A percentile compares a stretch with the other conserved stretches of the same genome.
phyloP scores from a whole-genome alignment of 2,329 filamentous ascomycete genomes.

The Didymella pomorum region DNA sequence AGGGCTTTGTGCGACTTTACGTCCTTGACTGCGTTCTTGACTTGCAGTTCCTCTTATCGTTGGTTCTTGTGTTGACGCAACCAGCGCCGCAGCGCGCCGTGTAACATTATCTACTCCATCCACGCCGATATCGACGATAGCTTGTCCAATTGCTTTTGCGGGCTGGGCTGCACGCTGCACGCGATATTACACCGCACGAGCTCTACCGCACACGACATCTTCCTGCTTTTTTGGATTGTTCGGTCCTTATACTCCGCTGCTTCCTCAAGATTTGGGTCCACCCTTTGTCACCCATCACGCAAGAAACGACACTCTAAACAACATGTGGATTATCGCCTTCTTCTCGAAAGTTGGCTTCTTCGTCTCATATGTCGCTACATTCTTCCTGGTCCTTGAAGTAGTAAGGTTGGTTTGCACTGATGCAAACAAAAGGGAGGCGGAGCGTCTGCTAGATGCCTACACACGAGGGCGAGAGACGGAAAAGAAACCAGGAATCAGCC shows the following conservation, averaged over 20 bases:
- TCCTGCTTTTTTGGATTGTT: constrained; percentile 5
- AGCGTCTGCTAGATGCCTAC: constrained; percentile 34
- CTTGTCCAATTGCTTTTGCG: constrained; percentile 18
- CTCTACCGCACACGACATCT: constrained; percentile 7
- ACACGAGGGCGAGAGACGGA: constrained; percentile 18
- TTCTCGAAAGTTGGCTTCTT: constrained; percentile 30
- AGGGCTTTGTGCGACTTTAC: constrained; percentile 14
- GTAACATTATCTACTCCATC: constrained; percentile 13
- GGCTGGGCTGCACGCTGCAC: constrained; percentile 18
- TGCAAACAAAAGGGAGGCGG: constrained; percentile 34
- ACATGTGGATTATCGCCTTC: constrained; percentile 19
- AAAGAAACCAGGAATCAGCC: constrained; percentile 5
- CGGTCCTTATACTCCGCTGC: not conserved
- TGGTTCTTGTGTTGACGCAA: constrained; percentile 14
- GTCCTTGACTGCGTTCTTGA: constrained; percentile 8
- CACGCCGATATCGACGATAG: constrained; percentile 1
- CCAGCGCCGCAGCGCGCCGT: constrained; percentile 9
- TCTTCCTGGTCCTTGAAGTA: constrained; percentile 34
- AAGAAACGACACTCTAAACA: not conserved
- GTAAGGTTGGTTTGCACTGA: constrained; percentile 32
- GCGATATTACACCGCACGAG: constrained; percentile 19
- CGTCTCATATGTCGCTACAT: constrained; percentile 33
- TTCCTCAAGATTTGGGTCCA: not conserved
- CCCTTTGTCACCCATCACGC: not conserved
- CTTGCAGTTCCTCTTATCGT: constrained; percentile 11